Evolutionary conservation across 202 grass and related monocot species (phyloP).

Genomic region (Schoenoplectus triqueter): DNA sequence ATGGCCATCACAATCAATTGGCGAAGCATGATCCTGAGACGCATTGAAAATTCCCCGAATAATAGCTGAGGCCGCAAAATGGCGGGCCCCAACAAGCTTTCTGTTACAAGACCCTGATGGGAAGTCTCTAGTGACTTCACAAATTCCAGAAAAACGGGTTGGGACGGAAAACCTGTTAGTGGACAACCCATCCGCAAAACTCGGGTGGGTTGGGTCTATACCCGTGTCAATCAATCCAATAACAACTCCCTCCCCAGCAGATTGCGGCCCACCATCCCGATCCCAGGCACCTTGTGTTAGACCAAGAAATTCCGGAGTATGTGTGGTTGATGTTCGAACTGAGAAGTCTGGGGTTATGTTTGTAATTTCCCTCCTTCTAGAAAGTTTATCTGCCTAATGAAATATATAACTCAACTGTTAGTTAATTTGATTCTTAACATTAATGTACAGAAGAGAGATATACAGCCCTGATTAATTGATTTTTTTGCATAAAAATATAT

Average conservation of each 20-base stretch:
- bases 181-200: conserved; percentile 75
- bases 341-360: conserved; percentile 90
- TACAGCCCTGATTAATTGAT: neutral
- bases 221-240: conserved; percentile 93
- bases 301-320: conserved; percentile 94
- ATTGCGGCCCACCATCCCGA: conserved; percentile 83
- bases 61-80: conserved; percentile 99
- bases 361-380: conserved; percentile 73
- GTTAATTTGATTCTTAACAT: neutral
- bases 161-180: conserved; percentile 78
- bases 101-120: conserved; percentile 97
- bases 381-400: conserved; percentile 80
- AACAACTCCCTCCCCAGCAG: conserved; percentile 82
- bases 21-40: conserved; percentile 90
- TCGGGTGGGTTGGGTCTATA: conserved; percentile 88
- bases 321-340: conserved; percentile 86
- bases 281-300: conserved; percentile 87
- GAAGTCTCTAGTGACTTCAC: conserved; percentile 96
- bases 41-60: conserved; percentile 88
- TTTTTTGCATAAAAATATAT: conserved; percentile 10
- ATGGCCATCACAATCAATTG: conserved; percentile 94
- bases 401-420: neutral
- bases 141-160: conserved; percentile 78
- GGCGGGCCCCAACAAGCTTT: conserved; percentile 95
- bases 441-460: neutral